Conservation (phyloP, 2,329 filamentous ascomycete genomes). For the Fusarium dlaminii region DNA sequence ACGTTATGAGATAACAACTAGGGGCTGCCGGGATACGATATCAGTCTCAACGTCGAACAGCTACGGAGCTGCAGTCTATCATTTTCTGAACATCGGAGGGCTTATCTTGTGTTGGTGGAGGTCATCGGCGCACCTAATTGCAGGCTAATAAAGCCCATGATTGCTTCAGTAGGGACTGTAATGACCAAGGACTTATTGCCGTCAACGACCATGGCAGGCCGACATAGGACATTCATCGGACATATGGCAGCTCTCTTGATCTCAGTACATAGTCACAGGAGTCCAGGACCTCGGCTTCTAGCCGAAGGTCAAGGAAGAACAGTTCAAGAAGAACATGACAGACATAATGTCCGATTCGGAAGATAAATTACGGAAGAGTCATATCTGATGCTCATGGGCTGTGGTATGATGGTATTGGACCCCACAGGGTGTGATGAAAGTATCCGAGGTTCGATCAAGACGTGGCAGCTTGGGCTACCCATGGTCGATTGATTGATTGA, state of each 20-base stretch:
- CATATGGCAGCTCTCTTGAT: conserved; percentile 11
- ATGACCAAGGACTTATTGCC: not conserved
- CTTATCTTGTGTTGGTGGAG: not conserved
- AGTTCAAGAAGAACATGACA: not conserved
- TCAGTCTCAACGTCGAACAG: not conserved
- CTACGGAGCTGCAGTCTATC: not conserved
- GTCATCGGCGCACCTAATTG: not conserved
- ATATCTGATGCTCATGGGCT: conserved; percentile 1
- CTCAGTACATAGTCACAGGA: conserved; percentile 2
- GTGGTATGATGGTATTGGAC: not conserved
- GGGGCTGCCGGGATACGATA: not conserved
- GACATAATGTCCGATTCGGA: conserved; percentile 13
- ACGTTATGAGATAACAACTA: not conserved
- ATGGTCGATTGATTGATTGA: not conserved
- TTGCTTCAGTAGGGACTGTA: not conserved
- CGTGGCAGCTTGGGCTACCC: not conserved
- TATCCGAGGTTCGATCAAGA: not conserved
- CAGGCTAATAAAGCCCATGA: not conserved
- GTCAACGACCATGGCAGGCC: not conserved
- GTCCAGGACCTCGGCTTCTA: conserved; percentile 22
- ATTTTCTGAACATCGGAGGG: not conserved
- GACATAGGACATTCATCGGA: conserved; percentile 8
- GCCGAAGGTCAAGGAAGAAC: conserved; percentile 6
- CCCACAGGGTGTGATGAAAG: not conserved
- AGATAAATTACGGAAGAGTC: not conserved